Percentiles rank a stretch among this genome's conserved stretches.
phyloP scores from a whole-genome alignment of 805 yeast species.

The Candida argentea region DNA sequence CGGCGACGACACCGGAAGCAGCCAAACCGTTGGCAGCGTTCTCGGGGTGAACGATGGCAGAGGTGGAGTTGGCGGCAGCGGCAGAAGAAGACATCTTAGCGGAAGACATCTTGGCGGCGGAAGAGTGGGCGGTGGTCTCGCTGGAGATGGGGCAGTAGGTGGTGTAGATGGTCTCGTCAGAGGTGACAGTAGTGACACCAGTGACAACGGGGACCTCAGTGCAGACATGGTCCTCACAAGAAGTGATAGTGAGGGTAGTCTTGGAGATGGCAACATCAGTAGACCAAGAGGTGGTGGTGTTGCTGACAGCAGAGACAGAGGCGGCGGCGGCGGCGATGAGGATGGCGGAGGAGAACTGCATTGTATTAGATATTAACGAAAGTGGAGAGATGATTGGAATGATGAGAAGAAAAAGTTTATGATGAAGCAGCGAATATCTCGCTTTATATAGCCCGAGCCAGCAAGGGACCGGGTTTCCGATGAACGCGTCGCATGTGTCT shows the following conservation, averaged over 20 bases:
- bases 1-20: conserved; percentile 5
- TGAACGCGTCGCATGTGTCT: too few species aligned
- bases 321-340: conserved; percentile 9
- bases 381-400: background rate
- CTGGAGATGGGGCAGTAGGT: conserved; percentile 25
- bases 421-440: too few species aligned
- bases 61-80: background rate
- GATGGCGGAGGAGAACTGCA: conserved; percentile 27
- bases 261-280: conserved; percentile 12
- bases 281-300: conserved; percentile 10
- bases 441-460: too few species aligned
- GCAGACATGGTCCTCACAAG: conserved; percentile 23
- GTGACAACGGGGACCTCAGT: conserved; percentile 15
- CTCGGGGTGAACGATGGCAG: background rate
- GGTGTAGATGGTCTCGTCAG: conserved; percentile 19
- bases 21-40: conserved; percentile 3
- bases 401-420: too few species aligned
- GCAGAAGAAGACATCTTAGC: too few species aligned
- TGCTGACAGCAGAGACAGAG: conserved; percentile 19
- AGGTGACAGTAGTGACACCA: conserved; percentile 27
- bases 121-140: too few species aligned
- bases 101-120: background rate
- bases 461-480: too few species aligned
- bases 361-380: conserved; percentile 7
- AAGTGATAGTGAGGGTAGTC: conserved; percentile 21